Evolutionary conservation across 495 filamentous ascomycete species (phyloP).

Genomic region (Neurospora pannonica): DNA sequence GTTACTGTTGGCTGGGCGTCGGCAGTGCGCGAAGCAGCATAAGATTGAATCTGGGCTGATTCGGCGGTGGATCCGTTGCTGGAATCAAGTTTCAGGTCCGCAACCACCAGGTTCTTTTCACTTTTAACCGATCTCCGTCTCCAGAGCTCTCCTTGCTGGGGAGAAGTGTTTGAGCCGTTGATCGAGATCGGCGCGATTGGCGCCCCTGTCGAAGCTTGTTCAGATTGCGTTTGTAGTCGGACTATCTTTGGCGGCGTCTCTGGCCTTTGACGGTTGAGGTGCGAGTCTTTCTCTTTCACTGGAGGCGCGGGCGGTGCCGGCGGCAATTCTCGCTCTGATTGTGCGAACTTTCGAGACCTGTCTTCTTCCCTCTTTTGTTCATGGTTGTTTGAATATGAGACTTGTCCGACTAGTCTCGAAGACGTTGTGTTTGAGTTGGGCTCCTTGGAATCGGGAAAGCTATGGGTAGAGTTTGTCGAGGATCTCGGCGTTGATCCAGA

Average conservation of each 20-base stretch:
- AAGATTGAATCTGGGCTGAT: conserved; percentile 7
- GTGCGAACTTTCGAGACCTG: conserved; percentile 2
- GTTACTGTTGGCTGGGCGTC: conserved; percentile 5
- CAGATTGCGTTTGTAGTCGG: conserved; percentile 2
- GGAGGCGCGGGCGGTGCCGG: conserved; percentile 24
- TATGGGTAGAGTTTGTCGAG: conserved; percentile 20
- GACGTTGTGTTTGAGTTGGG: conserved; percentile 24
- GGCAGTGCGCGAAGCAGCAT: not conserved
- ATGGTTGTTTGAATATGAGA: conserved; percentile 13
- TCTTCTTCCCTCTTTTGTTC: conserved; percentile 9
- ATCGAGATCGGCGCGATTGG: conserved; percentile 6
- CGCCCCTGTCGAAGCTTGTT: conserved; percentile 8
- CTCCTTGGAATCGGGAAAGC: conserved; percentile 24
- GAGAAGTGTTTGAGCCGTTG: conserved; percentile 13
- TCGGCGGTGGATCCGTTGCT: conserved; percentile 38
- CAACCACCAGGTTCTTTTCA: conserved; percentile 30
- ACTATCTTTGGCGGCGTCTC: conserved; percentile 7
- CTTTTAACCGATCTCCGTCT: conserved; percentile 34
- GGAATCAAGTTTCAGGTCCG: conserved; percentile 32
- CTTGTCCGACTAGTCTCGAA: conserved; percentile 7
- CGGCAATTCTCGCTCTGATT: conserved; percentile 14
- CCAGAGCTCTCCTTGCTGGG: conserved; percentile 34
- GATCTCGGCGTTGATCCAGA: conserved; percentile 27
- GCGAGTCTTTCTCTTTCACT: conserved; percentile 22
- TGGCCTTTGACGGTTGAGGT: conserved; percentile 1